A percentile compares a stretch with the other conserved stretches of the same genome.
Evolutionary conservation across 2,329 filamentous ascomycete species (phyloP).

Genomic region (Aspergillus calidoustus): DNA sequence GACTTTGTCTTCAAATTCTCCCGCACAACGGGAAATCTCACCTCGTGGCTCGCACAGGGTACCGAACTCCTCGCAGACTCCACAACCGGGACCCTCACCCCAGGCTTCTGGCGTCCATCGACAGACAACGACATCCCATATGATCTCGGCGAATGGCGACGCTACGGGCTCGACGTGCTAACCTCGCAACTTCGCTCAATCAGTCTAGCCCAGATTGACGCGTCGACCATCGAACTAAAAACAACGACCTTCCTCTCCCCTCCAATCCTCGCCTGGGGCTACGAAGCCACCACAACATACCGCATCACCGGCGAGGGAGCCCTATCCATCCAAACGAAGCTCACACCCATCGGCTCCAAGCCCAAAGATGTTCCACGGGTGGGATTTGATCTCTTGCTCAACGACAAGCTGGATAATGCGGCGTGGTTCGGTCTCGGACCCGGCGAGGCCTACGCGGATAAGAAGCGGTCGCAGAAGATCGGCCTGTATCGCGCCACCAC

Average conservation of each 20-base stretch:
- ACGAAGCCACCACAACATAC: conserved; percentile 22
- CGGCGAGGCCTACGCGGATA: conserved; percentile 33
- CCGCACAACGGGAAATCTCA: conserved; percentile 10
- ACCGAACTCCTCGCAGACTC: neutral
- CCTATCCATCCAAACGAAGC: conserved; percentile 13
- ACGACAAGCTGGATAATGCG: conserved; percentile 18
- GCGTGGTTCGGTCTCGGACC: conserved; percentile 33
- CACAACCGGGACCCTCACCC: neutral
- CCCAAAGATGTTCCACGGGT: conserved; percentile 17
- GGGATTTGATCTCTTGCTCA: conserved; percentile 25
- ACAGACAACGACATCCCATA: conserved; percentile 38
- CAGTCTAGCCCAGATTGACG: conserved; percentile 5
- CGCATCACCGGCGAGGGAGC: conserved; percentile 19
- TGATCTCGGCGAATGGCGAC: conserved; percentile 32
- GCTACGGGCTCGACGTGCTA: conserved; percentile 26
- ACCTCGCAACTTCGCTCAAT: conserved; percentile 16
- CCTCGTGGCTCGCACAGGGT: conserved; percentile 1
- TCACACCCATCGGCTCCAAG: conserved; percentile 22
- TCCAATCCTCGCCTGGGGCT: conserved; percentile 31
- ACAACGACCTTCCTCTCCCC: conserved; percentile 26
- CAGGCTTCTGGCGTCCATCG: conserved; percentile 38
- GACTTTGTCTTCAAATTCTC: conserved; percentile 18
- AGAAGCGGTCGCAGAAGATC: conserved; percentile 28
- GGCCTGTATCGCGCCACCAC: conserved; percentile 24
- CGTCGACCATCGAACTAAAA: conserved; percentile 15